Base-by-base conservation (phyloP, 306 rosid genomes). In the Casuarina equisetifolia region DNA sequence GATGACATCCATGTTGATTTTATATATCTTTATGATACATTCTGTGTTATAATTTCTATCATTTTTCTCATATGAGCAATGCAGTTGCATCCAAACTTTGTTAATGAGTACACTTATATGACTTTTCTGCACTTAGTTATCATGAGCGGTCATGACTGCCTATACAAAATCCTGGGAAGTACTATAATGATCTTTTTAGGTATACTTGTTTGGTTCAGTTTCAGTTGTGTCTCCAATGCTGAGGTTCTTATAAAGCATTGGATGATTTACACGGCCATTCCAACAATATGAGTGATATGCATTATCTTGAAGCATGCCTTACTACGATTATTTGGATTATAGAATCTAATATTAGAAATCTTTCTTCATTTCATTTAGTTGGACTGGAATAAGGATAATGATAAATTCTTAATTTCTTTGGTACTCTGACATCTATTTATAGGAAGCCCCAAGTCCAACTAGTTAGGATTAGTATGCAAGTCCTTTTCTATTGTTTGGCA, bases 331-430 rank as follows among this genome's bases (percentile, higher is more conserved):
- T 66, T 32, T 67, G 32, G 57, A 63, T 72, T 64, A 32, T 49
- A 48, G 35, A 73, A 43, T 61, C 48, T 58, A 4, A 40, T 46
- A 74, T 53, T 52, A 59, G 16, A 52, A 16, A 36, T 6, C 12
- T 74, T 9, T 69, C 69, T 70, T 74, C 44, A 20, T n/a, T 70
- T 50, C 69, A 59, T 42, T 38, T 12, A 51, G 74, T 52, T 77
- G 72, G 43, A 45, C 67, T 64, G 59, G 53, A 72, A 43, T 4
- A 66, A 66, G 71, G 49, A 58, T 63, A 40, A 40, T 38, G 69
- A 63, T 5, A 6, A 38, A 63, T 63, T 63, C 46, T 63, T 15
- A 58, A 20, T 58, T 58, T 58, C 64, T 25, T 58, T 58, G 64
- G 64, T 58, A 58, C 64, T 58, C 25, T 25, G 39, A 25, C 25